Percentiles rank a stretch among this genome's conserved stretches.
These are phyloP conservation scores for Lagenaria siceraria DNA, from an alignment of 306 rosid genomes.

Conservation along the genomic window DNA sequence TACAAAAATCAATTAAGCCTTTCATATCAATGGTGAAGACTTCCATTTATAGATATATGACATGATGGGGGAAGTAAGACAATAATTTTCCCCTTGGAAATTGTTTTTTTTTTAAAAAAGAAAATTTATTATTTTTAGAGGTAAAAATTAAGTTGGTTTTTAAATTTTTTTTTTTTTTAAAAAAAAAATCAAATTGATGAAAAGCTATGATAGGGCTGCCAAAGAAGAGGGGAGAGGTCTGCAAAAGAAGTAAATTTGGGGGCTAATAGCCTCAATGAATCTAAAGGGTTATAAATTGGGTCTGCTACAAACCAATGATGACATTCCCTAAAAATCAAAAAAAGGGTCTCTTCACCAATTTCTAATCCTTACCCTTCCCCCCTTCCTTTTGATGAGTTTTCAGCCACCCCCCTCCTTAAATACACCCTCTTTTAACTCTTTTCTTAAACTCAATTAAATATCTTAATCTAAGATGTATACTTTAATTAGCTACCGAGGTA, in stretches of 20 bases:
- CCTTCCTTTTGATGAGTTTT: background rate
- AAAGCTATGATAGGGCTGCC: background rate
- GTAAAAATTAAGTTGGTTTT: background rate
- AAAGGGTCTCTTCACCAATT: constrained; percentile 26
- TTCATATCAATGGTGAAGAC: background rate
- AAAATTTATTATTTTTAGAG: background rate
- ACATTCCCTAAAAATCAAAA: constrained; percentile 54
- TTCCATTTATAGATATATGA: background rate
- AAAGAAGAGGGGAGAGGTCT: background rate
- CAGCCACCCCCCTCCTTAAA: background rate
- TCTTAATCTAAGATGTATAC: too few relatives aligned
- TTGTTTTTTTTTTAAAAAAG: background rate
- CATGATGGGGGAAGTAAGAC: background rate
- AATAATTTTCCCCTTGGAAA: background rate
- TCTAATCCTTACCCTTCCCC: background rate
- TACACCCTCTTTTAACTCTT: too few relatives aligned
- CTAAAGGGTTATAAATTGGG: constrained; percentile 41
- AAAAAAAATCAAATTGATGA: background rate
- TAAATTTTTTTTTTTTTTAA: too few relatives aligned
- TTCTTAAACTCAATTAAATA: background rate
- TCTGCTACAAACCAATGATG: constrained; percentile 78
- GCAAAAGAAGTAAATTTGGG: constrained; percentile 37
- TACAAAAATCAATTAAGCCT: background rate
- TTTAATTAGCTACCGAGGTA: too few relatives aligned
- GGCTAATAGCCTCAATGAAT: constrained; percentile 1